Evolutionary conservation across 192 early-diverging fungal species (phyloP).

Genomic region (Coemansia sp.): DNA sequence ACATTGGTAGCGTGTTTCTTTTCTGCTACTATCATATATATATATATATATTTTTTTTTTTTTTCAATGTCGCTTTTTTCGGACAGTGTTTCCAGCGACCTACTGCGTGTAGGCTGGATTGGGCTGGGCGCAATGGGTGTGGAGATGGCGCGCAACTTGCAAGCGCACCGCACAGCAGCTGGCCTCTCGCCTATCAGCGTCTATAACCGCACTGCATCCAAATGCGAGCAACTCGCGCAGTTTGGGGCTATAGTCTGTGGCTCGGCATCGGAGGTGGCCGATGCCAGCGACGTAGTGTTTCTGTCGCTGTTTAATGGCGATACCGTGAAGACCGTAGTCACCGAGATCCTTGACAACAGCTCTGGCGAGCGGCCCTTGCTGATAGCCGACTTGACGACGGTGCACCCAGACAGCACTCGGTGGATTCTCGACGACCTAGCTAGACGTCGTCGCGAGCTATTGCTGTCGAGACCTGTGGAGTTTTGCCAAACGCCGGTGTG

Average conservation of each 20-base stretch:
- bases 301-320: constrained; percentile 61
- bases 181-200: constrained; percentile 49
- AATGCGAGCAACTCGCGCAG: constrained; percentile 36
- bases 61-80: neutral
- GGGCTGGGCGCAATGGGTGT: constrained; percentile 65
- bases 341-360: constrained; percentile 23
- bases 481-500: constrained; percentile 58
- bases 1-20: neutral
- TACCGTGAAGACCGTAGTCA: constrained; percentile 52
- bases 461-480: constrained; percentile 4
- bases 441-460: neutral
- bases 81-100: neutral
- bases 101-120: constrained; percentile 55
- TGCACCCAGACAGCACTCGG: constrained; percentile 46
- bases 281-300: constrained; percentile 58
- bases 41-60: neutral
- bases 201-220: constrained; percentile 62
- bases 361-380: constrained; percentile 15
- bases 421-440: constrained; percentile 25
- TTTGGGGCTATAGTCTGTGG: constrained; percentile 43
- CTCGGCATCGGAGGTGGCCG: constrained; percentile 41
- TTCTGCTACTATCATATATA: neutral
- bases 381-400: constrained; percentile 63
- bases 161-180: constrained; percentile 40
- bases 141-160: constrained; percentile 64